phyloP scores from a whole-genome alignment of 1,284 basidiomycete species.

The Apiotrichum veenhuisii region DNA sequence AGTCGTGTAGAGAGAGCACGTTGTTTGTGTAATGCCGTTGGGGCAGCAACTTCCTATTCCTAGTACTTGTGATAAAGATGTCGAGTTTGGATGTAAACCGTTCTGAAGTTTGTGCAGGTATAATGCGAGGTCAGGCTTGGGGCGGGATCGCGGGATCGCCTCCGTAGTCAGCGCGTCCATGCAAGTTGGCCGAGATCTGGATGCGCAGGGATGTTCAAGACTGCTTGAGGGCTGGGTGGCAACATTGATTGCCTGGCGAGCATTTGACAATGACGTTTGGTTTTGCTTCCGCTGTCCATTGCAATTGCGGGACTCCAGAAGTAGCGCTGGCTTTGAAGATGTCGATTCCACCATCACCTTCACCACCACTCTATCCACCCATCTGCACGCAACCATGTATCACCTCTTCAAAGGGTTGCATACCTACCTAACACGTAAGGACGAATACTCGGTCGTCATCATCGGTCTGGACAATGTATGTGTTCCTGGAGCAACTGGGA shows the following conservation, averaged over 20 bases:
- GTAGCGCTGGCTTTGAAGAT: not conserved
- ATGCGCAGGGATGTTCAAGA: not conserved
- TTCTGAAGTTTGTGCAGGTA: not conserved
- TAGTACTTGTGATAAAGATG: conserved; percentile 6
- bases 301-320: not conserved
- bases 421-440: conserved; percentile 83
- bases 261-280: not conserved
- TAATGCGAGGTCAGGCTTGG: no score
- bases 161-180: no score
- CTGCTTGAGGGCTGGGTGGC: no score
- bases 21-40: not conserved
- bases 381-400: conserved; percentile 59
- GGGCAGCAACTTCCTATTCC: not conserved
- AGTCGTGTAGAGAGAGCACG: not conserved
- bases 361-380: not conserved
- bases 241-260: no score
- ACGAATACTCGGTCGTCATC: conserved; percentile 89
- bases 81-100: not conserved
- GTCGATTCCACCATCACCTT: not conserved
- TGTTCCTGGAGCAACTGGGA: not conserved
- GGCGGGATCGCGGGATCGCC: no score
- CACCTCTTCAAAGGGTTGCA: conserved; percentile 85
- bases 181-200: no score
- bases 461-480: conserved; percentile 60
- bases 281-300: not conserved